Conservation (phyloP, 768 basidiomycete genomes). For the Rhizopogon vesiculosus region DNA sequence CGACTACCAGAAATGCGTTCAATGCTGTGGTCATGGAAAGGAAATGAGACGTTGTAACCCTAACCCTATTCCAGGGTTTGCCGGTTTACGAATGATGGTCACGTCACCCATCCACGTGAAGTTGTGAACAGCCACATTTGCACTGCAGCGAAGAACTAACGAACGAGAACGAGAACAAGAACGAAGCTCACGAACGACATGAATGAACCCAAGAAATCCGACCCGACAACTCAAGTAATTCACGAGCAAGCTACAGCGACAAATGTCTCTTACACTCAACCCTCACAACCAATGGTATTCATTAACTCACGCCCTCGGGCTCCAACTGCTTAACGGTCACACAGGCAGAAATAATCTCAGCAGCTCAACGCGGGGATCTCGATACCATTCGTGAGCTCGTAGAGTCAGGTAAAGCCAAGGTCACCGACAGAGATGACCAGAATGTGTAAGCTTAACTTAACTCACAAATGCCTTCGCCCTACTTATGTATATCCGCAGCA, state of each 20-base stretch:
- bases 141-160: too few relatives aligned
- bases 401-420: slow-evolving; percentile 63
- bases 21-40: slow-evolving; percentile 8
- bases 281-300: slow-evolving; percentile 17
- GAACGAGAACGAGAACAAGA: slow-evolving; percentile 10
- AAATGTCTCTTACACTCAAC: slow-evolving; percentile 19
- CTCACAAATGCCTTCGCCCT: not conserved
- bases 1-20: slow-evolving; percentile 6
- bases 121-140: slow-evolving; percentile 5
- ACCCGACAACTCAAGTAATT: slow-evolving; percentile 23
- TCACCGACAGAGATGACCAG: slow-evolving; percentile 80
- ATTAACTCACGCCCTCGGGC: not conserved
- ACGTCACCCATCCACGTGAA: not conserved
- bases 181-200: slow-evolving; percentile 16
- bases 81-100: not conserved
- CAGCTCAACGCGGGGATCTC: slow-evolving; percentile 86
- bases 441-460: slow-evolving; percentile 49
- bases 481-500: slow-evolving; percentile 27
- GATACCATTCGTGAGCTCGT: slow-evolving; percentile 58
- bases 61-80: slow-evolving; percentile 28
- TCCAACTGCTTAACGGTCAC: slow-evolving; percentile 1
- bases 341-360: slow-evolving; percentile 70
- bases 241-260: slow-evolving; percentile 24
- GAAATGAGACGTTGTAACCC: slow-evolving; percentile 14
- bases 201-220: slow-evolving; percentile 26